Conservation (phyloP, 2,329 filamentous ascomycete genomes). For the Daldinia sp. region DNA sequence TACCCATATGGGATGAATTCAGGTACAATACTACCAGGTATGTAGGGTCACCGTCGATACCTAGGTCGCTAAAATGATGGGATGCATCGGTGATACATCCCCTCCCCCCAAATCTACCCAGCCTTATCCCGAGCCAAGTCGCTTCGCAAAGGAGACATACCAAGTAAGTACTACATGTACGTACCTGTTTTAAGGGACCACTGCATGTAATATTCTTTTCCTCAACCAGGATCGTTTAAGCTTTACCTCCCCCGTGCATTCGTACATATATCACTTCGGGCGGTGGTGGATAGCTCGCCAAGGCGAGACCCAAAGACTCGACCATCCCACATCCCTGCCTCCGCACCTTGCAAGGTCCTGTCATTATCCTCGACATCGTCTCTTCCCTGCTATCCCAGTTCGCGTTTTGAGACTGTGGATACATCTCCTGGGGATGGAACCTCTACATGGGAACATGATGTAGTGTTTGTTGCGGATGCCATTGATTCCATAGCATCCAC, state of each 20-base stretch:
- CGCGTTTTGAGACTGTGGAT: constrained; percentile 59
- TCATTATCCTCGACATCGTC: constrained; percentile 50
- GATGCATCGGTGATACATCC: constrained; percentile 19
- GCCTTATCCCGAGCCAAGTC: constrained; percentile 20
- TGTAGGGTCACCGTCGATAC: not conserved
- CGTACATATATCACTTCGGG: not conserved
- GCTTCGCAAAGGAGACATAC: constrained; percentile 13
- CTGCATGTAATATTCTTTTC: constrained; percentile 3
- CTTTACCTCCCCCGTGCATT: constrained; percentile 30
- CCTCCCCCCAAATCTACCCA: constrained; percentile 1
- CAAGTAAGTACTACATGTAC: too few species aligned
- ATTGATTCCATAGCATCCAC: constrained; percentile 43
- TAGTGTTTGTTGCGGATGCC: constrained; percentile 48
- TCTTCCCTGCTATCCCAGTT: constrained; percentile 51
- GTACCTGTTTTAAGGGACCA: not conserved
- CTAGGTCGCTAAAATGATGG: constrained; percentile 13
- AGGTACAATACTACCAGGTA: too few species aligned
- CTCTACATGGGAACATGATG: constrained; percentile 46
- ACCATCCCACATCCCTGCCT: constrained; percentile 45
- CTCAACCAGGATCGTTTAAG: constrained; percentile 36
- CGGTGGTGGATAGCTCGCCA: constrained; percentile 14
- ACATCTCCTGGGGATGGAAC: constrained; percentile 51
- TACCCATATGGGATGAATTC: not conserved
- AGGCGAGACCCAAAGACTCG: constrained; percentile 37
- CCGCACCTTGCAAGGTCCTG: constrained; percentile 45